Percentiles rank a stretch among this genome's conserved stretches.
phyloP scores from a whole-genome alignment of 495 filamentous ascomycete species.

The Staphylotrichum tortipilum region DNA sequence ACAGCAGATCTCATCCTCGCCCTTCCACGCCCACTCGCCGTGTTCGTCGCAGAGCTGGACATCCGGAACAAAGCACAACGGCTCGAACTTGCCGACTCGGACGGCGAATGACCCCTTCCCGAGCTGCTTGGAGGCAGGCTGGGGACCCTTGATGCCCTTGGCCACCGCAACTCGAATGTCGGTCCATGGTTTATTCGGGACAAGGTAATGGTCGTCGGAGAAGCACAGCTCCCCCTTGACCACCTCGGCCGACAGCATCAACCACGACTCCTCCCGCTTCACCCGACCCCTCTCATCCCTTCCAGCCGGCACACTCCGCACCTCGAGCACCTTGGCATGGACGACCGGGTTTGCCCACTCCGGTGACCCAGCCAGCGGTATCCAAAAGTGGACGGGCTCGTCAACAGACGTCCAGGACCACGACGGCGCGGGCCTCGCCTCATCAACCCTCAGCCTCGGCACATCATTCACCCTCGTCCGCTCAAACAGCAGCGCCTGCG shows the following conservation, averaged over 20 bases:
- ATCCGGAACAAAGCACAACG: not conserved
- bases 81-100: not conserved
- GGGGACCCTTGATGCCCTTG: not conserved
- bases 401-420: not conserved
- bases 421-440: not conserved
- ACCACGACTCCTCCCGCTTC: not conserved
- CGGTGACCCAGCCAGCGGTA: not conserved
- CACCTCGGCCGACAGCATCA: slow-evolving; percentile 4
- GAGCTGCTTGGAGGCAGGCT: not conserved
- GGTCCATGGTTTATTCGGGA: slow-evolving; percentile 5
- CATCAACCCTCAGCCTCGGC: not conserved
- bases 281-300: slow-evolving; percentile 1
- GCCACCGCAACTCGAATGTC: not conserved
- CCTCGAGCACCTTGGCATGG: not conserved
- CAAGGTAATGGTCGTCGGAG: not conserved
- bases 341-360: not conserved
- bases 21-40: slow-evolving; percentile 9
- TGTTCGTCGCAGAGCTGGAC: slow-evolving; percentile 1
- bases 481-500: not conserved
- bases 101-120: not conserved
- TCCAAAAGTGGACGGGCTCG: not conserved
- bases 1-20: slow-evolving; percentile 1
- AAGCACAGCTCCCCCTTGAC: slow-evolving; percentile 1
- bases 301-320: not conserved
- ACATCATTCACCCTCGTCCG: not conserved